Base-by-base conservation (phyloP, 164 flowering plant genomes). In the Annona cherimola region DNA sequence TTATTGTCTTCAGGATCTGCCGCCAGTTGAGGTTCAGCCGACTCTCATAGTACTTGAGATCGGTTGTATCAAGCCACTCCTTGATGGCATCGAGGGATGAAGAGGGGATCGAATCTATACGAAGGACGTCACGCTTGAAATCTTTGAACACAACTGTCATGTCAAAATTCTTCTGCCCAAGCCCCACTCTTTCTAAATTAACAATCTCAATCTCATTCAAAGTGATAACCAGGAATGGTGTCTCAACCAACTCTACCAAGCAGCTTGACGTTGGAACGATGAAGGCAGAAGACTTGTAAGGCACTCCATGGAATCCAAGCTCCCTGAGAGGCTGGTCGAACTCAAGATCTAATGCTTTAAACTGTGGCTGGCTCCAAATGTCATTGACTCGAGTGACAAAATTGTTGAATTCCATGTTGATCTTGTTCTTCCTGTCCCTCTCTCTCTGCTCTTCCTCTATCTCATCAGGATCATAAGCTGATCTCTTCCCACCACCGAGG, bases 71-170 rank as follows among this genome's bases (percentile, higher is more conserved):
- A 11, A 93, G 89, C 98, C 93, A 90, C 70, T 90, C 96, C 79
- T 90, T 89, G 76, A 93, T 90, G 64, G 88, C 88, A 75, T 90
- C 96, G 4, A 93, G 86, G 20, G 98, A 85, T 6, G 94, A 74
- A 0, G 90, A 82, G 1, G 96, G 98, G 19, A 93, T 87, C 4
- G 98, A 89, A 62, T 90, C 94, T 59, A 90, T 93, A 19, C 94
- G 76, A 55, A 89, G 82, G 4, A 93, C 96, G 76, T 88, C 93
- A 4, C 84, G 73, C 81, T 93, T 90, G 84, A 93, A 93, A 67
- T 93, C 98, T 84, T 90, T 93, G 75, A 93, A 93, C 2, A 93
- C 86, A 42, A 93, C 85, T 5, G 90, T 77, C 98, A 93, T 83
- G 71, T 93, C 94, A 75, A 93, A 89, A 66, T 83, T 89, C 81